Base-by-base conservation (phyloP, 305 asterid species). In the Coffea humblotiana region DNA sequence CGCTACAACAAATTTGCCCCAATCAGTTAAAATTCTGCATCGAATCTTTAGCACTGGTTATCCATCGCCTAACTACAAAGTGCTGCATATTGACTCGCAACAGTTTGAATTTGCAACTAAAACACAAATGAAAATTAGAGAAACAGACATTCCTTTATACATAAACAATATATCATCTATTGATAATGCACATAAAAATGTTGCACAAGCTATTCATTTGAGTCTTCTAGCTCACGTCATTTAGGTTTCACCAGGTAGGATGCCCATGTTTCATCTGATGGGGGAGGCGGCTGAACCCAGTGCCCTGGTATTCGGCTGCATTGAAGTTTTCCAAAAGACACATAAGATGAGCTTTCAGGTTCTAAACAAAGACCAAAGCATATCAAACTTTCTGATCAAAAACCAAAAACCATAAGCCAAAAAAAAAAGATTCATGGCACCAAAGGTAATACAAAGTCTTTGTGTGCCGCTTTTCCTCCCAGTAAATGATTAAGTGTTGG, bases 231-330 rank as follows among this genome's bases (percentile, higher is more conserved):
- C 58, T 78, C n/a, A 68, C 13, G 16, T 78, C 71, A 78, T 43
- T 58, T 65, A 27, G 77, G 82, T 74, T 74, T 82, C 68, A 89
- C 88, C 77, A 92, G 88, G 85, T 90, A 95, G 81, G 99, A 95
- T 78, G 97, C 98, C 99, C 99, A 95, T 72, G 88, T 84, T 63
- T 88, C 95, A 77, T 95, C 93, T 21, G 99, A 90, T 14, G 99
- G 98, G 68, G 92, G 91, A 37, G 98, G 92, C 48, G 97, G 90
- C 77, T 92, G 96, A 85, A 95, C 96, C 97, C 97, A 93, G 74
- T 93, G 94, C 72, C 96, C 94, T 0, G 99, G 99, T 83, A 93
- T 90, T 68, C 95, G 96, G 84, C 99, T 95, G 95, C 89, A 80
- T 75, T 23, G 67, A 67, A 35, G 71, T 84, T 32, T 32, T 68